phyloP scores from a whole-genome alignment of 1,284 basidiomycete species.

The Albatrellus sp. region DNA sequence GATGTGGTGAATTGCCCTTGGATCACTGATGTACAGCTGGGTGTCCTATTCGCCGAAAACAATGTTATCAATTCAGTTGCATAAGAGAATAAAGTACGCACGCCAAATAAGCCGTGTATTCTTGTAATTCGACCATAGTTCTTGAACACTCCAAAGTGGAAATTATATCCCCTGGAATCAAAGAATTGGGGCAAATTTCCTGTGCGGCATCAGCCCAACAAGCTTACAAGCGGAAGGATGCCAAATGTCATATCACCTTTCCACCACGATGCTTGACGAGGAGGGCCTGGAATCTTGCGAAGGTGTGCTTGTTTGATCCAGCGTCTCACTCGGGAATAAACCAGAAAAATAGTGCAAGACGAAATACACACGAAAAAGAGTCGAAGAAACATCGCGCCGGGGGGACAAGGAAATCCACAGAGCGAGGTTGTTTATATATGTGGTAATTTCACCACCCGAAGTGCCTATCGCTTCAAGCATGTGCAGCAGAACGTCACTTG shows the following conservation, averaged over 20 bases:
- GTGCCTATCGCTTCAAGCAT: no score
- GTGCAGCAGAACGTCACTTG: no score
- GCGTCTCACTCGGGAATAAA: background rate
- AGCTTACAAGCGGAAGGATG: no score
- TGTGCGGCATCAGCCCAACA: background rate
- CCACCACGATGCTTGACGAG: background rate
- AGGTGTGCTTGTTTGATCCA: background rate
- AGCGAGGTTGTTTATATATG: background rate
- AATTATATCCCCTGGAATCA: constrained; percentile 10
- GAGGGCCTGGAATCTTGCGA: background rate
- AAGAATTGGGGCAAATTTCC: constrained; percentile 11
- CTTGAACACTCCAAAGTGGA: constrained; percentile 9
- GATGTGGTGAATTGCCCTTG: constrained; percentile 17
- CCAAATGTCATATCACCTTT: background rate
- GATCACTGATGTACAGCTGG: constrained; percentile 15
- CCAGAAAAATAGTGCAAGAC: background rate
- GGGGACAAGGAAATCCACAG: background rate
- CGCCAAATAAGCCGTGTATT: constrained; percentile 11
- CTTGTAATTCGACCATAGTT: constrained; percentile 13
- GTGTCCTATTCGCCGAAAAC: constrained; percentile 8
- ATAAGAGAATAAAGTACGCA: background rate
- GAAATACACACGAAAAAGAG: background rate
- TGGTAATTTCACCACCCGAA: background rate
- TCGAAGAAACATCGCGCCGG: background rate
- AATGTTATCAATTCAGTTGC: background rate